Evolutionary conservation across 1,284 basidiomycete genomes (phyloP).

Genomic region (Anthracocystis walkeri): DNA sequence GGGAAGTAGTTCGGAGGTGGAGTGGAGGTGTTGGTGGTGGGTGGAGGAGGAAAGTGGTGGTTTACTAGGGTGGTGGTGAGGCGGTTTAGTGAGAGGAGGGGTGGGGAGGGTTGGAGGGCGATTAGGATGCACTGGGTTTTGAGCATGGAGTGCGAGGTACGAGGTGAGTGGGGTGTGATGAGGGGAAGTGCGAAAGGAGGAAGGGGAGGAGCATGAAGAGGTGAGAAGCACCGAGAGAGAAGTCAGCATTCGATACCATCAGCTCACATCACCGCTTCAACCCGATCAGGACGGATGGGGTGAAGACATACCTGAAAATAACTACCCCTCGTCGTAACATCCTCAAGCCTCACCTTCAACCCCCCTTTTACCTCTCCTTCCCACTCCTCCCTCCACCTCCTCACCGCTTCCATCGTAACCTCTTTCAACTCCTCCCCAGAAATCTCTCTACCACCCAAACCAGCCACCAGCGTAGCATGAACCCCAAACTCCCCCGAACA

Average conservation of each 20-base stretch:
- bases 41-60: slow-evolving; percentile 7
- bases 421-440: background rate
- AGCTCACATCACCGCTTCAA: too few relatives aligned
- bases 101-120: background rate
- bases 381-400: background rate
- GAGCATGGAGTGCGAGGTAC: background rate
- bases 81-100: slow-evolving; percentile 17
- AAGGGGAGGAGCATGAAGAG: background rate
- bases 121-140: slow-evolving; percentile 22
- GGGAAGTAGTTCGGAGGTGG: slow-evolving; percentile 25
- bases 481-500: slow-evolving; percentile 19
- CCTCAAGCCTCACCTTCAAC: slow-evolving; percentile 9
- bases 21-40: too few relatives aligned
- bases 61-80: slow-evolving; percentile 7
- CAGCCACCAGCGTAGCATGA: slow-evolving; percentile 41
- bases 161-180: background rate
- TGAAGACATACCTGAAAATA: slow-evolving; percentile 31
- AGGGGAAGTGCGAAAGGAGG: background rate
- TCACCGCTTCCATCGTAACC: slow-evolving; percentile 1
- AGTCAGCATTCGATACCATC: too few relatives aligned
- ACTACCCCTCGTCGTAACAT: slow-evolving; percentile 20
- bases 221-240: too few relatives aligned
- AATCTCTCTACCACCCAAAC: slow-evolving; percentile 18
- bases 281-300: background rate
- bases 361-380: background rate